Percentiles rank a stretch among this genome's conserved stretches.
phyloP scores from a whole-genome alignment of 768 basidiomycete species.

The Clitopilus hobsonii region DNA sequence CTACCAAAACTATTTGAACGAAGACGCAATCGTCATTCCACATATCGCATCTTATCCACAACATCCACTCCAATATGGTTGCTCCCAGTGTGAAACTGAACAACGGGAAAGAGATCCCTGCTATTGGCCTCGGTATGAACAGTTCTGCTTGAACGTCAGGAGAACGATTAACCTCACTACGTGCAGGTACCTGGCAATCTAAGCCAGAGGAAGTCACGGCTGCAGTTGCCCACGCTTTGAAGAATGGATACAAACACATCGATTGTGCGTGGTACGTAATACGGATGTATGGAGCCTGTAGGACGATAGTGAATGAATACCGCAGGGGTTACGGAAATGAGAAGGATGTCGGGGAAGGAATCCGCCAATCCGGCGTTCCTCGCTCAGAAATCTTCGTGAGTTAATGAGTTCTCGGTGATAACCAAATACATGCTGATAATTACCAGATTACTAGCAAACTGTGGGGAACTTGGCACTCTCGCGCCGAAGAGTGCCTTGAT shows the following conservation, averaged over 20 bases:
- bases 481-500: constrained; percentile 72
- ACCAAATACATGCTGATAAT: not conserved
- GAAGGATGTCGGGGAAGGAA: constrained; percentile 77
- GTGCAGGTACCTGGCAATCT: constrained; percentile 76
- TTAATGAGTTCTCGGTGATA: not conserved
- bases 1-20: not conserved
- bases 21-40: not conserved
- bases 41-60: not conserved
- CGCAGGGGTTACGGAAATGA: constrained; percentile 69
- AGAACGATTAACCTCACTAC: constrained; percentile 5
- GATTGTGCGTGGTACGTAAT: constrained; percentile 53
- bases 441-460: constrained; percentile 66
- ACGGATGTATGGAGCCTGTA: constrained; percentile 2
- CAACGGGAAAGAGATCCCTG: constrained; percentile 51
- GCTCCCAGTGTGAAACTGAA: constrained; percentile 49
- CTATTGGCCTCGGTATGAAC: constrained; percentile 51
- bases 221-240: constrained; percentile 74
- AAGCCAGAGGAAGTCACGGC: constrained; percentile 62
- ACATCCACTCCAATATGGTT: constrained; percentile 6
- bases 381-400: constrained; percentile 53
- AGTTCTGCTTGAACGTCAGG: constrained; percentile 8
- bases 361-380: constrained; percentile 71
- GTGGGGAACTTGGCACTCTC: constrained; percentile 63
- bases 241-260: constrained; percentile 71
- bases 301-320: not conserved